Evolutionary conservation across 495 filamentous ascomycete genomes (phyloP).

Genomic region (Niebla homalea): DNA sequence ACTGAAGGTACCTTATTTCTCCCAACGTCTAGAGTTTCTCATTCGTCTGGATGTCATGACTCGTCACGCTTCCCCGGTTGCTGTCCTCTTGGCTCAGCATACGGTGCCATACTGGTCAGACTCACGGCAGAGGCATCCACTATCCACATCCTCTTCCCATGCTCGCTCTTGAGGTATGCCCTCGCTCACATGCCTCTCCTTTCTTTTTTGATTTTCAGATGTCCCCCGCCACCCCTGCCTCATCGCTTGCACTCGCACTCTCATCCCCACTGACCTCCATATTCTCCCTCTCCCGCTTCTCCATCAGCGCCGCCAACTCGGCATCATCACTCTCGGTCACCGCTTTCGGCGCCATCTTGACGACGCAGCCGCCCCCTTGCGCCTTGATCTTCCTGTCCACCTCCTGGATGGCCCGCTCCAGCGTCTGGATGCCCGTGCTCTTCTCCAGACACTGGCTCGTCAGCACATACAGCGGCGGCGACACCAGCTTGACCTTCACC

Average conservation of each 20-base stretch:
- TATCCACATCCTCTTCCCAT: too few species aligned
- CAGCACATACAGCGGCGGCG: slow-evolving; percentile 85
- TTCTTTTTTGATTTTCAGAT: slow-evolving; percentile 6
- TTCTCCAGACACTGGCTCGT: slow-evolving; percentile 94
- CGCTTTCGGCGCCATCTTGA: slow-evolving; percentile 97
- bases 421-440: slow-evolving; percentile 60
- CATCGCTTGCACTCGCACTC: slow-evolving; percentile 83
- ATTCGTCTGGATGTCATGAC: too few species aligned
- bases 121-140: background rate
- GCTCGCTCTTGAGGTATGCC: too few species aligned
- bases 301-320: slow-evolving; percentile 92
- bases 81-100: too few species aligned
- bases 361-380: slow-evolving; percentile 62
- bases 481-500: slow-evolving; percentile 94
- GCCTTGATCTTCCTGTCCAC: slow-evolving; percentile 63
- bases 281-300: slow-evolving; percentile 97
- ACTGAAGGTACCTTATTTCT: background rate
- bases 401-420: slow-evolving; percentile 78
- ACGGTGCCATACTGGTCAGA: background rate
- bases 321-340: slow-evolving; percentile 98
- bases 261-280: slow-evolving; percentile 93
- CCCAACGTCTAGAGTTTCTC: too few species aligned
- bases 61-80: too few species aligned
- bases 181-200: too few species aligned
- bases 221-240: slow-evolving; percentile 31